Evolutionary conservation across 805 yeast genomes (phyloP).

Genomic region (Candida succiphila): DNA sequence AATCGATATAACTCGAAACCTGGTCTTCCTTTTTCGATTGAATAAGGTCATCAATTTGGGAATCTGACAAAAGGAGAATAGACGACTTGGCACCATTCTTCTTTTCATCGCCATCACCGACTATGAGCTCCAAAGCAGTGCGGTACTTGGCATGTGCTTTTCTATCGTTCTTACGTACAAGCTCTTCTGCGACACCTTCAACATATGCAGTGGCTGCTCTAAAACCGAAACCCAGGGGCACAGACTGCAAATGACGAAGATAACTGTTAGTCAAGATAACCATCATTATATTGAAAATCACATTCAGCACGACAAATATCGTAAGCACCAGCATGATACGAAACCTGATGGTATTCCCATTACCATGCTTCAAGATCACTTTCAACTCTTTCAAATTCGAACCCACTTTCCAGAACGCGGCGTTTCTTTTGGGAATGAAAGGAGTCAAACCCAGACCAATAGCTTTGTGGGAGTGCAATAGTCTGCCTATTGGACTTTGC

Average conservation of each 20-base stretch:
- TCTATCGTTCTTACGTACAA: constrained; percentile 20
- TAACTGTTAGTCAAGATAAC: constrained; percentile 21
- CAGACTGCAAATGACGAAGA: constrained; percentile 15
- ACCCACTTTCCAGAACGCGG: constrained; percentile 23
- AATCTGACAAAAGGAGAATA: neutral
- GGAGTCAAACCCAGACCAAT: no score
- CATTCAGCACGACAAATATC: constrained; percentile 29
- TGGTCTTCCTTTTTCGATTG: constrained; percentile 15
- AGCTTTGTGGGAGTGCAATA: no score
- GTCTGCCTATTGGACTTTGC: no score
- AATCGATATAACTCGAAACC: constrained; percentile 24
- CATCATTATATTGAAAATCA: constrained; percentile 24
- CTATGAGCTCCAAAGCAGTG: constrained; percentile 15
- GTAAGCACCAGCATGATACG: constrained; percentile 32
- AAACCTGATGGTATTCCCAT: constrained; percentile 35
- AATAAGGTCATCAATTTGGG: constrained; percentile 6
- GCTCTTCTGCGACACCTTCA: constrained; percentile 29
- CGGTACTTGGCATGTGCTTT: constrained; percentile 25
- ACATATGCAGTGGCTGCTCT: constrained; percentile 19
- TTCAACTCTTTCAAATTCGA: constrained; percentile 17
- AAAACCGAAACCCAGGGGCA: constrained; percentile 19
- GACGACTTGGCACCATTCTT: neutral
- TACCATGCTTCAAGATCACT: constrained; percentile 14
- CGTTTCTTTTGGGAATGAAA: constrained; percentile 6
- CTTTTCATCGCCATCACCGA: neutral